Evolutionary conservation across 1,284 basidiomycete genomes (phyloP).

Genomic region (Coriolopsis trogii): DNA sequence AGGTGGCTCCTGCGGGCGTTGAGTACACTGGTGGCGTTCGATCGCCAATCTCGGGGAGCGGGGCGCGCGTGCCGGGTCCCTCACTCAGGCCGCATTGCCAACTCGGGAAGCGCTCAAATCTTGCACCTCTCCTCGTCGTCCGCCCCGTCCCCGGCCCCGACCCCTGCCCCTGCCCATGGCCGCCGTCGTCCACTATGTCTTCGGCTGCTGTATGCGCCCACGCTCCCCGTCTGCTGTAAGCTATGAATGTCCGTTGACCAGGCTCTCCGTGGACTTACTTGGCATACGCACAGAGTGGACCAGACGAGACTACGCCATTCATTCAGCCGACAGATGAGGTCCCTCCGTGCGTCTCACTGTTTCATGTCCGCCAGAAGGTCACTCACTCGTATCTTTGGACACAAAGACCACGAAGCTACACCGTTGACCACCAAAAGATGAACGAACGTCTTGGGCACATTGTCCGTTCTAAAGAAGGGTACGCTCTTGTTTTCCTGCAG

Average conservation of each 20-base stretch:
- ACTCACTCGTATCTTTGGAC: neutral
- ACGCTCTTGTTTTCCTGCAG: constrained; percentile 28
- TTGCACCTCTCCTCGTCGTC: constrained; percentile 13
- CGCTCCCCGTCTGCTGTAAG: constrained; percentile 18
- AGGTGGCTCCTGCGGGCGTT: constrained; percentile 15
- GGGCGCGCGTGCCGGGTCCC: constrained; percentile 1
- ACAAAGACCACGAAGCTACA: constrained; percentile 25
- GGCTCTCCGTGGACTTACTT: constrained; percentile 1
- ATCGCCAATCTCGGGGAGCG: neutral
- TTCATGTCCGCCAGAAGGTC: neutral
- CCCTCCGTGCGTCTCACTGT: constrained; percentile 13
- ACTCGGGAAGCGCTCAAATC: constrained; percentile 16
- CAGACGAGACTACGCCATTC: constrained; percentile 35
- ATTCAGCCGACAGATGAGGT: constrained; percentile 34
- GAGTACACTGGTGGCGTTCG: constrained; percentile 11
- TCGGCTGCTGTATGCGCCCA: constrained; percentile 30
- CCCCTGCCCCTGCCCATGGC: constrained; percentile 25
- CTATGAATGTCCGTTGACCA: neutral
- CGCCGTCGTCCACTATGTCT: constrained; percentile 25
- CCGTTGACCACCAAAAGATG: constrained; percentile 53
- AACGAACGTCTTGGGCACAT: constrained; percentile 59
- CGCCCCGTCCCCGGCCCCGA: constrained; percentile 11
- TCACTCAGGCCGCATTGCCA: constrained; percentile 15
- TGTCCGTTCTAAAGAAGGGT: constrained; percentile 68
- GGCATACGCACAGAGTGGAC: constrained; percentile 24